A percentile compares a stretch with the other conserved stretches of the same genome.
Conservation (phyloP, 371 early-diverging fungal genomes). For the Umbelopsis sp. region DNA sequence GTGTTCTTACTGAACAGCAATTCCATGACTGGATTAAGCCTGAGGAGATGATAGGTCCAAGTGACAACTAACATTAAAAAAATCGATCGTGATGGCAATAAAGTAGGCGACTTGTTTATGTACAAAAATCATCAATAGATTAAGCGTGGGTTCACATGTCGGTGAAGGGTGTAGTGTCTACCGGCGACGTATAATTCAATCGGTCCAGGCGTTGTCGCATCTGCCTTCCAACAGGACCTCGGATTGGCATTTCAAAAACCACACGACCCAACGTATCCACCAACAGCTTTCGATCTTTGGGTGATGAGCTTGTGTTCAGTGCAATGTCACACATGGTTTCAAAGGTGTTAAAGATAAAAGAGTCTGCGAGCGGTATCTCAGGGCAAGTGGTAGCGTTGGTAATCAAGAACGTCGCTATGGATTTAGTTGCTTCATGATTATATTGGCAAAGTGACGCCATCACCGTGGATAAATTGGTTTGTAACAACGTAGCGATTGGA, state of each 20-base stretch:
- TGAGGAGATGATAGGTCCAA: slow-evolving; percentile 77
- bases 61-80: not conserved
- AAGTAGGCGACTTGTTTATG: too few relatives aligned
- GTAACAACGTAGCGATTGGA: not conserved
- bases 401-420: not conserved
- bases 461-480: not conserved
- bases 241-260: slow-evolving; percentile 10
- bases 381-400: slow-evolving; percentile 13
- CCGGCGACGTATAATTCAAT: not conserved
- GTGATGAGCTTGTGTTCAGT: not conserved
- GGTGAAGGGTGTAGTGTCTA: not conserved
- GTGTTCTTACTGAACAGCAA: slow-evolving; percentile 75
- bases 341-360: slow-evolving; percentile 4
- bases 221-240: slow-evolving; percentile 2
- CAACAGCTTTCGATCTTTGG: not conserved
- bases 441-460: not conserved
- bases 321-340: not conserved
- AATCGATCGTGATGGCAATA: not conserved
- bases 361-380: not conserved
- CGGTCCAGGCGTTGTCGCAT: not conserved
- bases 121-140: too few relatives aligned
- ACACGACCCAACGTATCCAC: not conserved
- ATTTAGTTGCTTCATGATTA: not conserved
- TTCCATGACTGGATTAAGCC: slow-evolving; percentile 88
- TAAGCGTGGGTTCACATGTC: not conserved